These are phyloP conservation scores for Fraxinus paxiana DNA, from an alignment of 305 asterid genomes.

Conservation along the genomic window DNA sequence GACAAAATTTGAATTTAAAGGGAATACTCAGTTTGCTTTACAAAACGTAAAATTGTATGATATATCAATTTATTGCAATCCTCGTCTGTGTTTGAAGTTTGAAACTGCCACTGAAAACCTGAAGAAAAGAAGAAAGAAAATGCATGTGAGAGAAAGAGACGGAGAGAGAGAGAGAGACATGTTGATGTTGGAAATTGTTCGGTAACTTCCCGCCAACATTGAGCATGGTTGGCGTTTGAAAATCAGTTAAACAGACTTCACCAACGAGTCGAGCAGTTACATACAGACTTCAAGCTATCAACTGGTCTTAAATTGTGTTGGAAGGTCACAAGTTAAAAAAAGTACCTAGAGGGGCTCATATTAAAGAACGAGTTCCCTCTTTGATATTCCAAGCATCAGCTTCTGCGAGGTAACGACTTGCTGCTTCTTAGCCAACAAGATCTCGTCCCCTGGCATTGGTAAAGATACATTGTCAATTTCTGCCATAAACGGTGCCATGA, in stretches of 20 bases:
- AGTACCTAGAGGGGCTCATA: constrained; percentile 12
- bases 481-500: neutral
- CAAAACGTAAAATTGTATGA: neutral
- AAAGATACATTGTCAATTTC: constrained; percentile 10
- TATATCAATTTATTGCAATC: neutral
- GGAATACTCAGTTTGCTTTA: neutral
- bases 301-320: constrained; percentile 15
- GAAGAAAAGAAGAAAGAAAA: neutral
- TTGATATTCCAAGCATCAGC: constrained; percentile 28
- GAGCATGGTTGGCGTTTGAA: neutral
- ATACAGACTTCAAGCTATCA: neutral
- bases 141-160: neutral
- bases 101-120: neutral
- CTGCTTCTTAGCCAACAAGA: constrained; percentile 61
- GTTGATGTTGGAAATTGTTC: neutral
- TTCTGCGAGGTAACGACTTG: constrained; percentile 42
- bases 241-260: neutral
- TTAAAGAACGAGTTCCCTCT: constrained; percentile 11
- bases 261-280: neutral
- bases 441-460: constrained; percentile 46
- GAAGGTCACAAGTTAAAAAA: constrained; percentile 3
- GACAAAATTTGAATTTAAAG: neutral
- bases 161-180: neutral
- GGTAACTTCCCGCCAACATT: neutral
- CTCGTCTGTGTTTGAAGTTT: neutral